Evolutionary conservation across 1,139 yeast species (phyloP).

Genomic region (Suhomyces bribrorum): DNA sequence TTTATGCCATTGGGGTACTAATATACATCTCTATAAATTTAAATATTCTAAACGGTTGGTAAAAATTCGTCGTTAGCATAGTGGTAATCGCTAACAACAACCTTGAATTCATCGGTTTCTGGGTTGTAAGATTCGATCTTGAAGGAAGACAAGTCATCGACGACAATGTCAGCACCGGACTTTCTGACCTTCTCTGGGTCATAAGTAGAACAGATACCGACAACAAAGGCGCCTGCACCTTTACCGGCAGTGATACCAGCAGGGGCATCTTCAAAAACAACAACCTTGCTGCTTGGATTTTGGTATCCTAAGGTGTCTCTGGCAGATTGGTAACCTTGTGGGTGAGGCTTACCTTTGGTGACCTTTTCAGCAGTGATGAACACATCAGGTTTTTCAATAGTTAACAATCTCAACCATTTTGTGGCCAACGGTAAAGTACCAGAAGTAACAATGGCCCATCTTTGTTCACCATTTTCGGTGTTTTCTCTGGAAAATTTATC

Average conservation of each 20-base stretch:
- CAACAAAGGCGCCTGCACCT: conserved; percentile 78
- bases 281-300: conserved; percentile 47
- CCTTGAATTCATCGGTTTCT: conserved; percentile 50
- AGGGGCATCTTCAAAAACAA: conserved; percentile 87
- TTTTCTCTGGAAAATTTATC: conserved; percentile 39
- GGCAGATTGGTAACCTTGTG: conserved; percentile 74
- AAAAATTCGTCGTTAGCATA: conserved; percentile 49
- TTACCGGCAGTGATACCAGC: conserved; percentile 86
- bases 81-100: conserved; percentile 45
- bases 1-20: conserved; percentile 5
- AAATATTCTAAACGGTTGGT: conserved; percentile 23
- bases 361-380: conserved; percentile 83
- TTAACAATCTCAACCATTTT: conserved; percentile 72
- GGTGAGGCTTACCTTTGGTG: conserved; percentile 78
- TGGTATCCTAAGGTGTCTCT: conserved; percentile 60
- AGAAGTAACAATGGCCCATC: conserved; percentile 85
- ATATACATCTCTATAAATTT: conserved; percentile 15
- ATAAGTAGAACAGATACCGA: conserved; percentile 83
- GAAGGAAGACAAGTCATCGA: conserved; percentile 62
- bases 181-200: conserved; percentile 65
- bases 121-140: conserved; percentile 45
- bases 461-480: conserved; percentile 48
- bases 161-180: conserved; percentile 81
- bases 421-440: conserved; percentile 78
- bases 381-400: conserved; percentile 62